Percentiles rank a stretch among this genome's conserved stretches.
phyloP scores from a whole-genome alignment of 148 eudicot species.

The Rhododendron molle region DNA sequence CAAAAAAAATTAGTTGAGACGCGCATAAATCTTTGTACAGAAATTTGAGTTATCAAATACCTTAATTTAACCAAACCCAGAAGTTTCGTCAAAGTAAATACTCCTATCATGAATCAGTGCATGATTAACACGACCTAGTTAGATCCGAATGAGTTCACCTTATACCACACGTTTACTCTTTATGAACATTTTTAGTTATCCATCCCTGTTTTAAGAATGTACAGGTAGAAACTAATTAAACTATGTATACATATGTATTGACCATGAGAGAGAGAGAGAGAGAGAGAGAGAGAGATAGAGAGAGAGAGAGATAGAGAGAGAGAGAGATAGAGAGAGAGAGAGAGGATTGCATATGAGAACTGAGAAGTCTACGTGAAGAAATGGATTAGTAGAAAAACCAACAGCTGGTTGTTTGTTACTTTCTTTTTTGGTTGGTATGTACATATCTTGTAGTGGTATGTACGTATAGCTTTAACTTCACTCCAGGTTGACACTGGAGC shows the following conservation, averaged over 20 bases:
- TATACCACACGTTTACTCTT: background rate
- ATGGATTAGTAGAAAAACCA: conserved; percentile 9
- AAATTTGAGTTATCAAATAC: background rate
- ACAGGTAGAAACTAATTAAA: background rate
- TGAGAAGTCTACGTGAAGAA: conserved; percentile 29
- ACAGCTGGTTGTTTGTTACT: conserved; percentile 23
- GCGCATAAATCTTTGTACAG: too few relatives aligned
- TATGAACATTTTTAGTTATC: background rate
- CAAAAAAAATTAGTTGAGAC: too few relatives aligned
- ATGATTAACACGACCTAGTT: background rate
- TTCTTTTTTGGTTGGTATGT: conserved; percentile 22
- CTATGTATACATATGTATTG: background rate
- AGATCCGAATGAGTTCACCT: background rate
- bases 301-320: conserved; percentile 3
- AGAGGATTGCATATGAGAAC: background rate
- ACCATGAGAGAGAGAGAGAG: conserved; percentile 8
- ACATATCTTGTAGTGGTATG: background rate
- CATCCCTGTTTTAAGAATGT: background rate
- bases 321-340: conserved; percentile 12
- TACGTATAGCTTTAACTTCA: conserved; percentile 22
- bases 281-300: conserved; percentile 5
- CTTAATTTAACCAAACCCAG: background rate
- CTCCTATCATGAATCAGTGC: background rate
- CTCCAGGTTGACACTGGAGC: conserved; percentile 55
- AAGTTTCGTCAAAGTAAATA: background rate